Conservation (phyloP, 2,329 filamentous ascomycete genomes). For the Metarhizium anisopliae region DNA sequence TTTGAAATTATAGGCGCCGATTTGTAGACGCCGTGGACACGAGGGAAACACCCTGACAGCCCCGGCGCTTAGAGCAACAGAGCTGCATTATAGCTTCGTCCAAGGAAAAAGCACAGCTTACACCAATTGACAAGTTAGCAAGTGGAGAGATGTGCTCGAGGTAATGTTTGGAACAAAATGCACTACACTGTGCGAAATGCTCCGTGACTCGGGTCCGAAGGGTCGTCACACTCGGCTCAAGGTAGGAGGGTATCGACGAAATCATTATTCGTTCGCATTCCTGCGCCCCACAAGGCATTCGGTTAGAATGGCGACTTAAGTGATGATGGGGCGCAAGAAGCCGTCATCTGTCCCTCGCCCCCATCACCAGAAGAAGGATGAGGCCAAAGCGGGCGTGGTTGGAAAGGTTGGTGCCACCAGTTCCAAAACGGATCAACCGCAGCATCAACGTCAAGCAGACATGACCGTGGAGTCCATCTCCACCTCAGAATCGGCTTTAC, state of each 20-base stretch:
- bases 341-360: background rate
- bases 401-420: background rate
- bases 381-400: background rate
- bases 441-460: background rate
- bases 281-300: background rate
- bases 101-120: background rate
- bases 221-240: slow-evolving; percentile 4
- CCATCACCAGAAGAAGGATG: background rate
- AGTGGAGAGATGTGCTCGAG: background rate
- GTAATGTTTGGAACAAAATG: background rate
- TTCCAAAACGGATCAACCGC: background rate
- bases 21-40: background rate
- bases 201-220: slow-evolving; percentile 6
- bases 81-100: background rate
- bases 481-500: background rate
- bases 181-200: background rate
- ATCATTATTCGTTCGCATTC: background rate
- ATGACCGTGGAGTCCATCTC: background rate
- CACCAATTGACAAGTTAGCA: background rate
- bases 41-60: background rate
- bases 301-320: background rate
- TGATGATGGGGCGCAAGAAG: background rate
- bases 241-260: background rate
- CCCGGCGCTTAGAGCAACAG: background rate
- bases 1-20: background rate